Conservation (phyloP, 352 stramenopile genomes). For the Globisporangium acanthophoron region DNA sequence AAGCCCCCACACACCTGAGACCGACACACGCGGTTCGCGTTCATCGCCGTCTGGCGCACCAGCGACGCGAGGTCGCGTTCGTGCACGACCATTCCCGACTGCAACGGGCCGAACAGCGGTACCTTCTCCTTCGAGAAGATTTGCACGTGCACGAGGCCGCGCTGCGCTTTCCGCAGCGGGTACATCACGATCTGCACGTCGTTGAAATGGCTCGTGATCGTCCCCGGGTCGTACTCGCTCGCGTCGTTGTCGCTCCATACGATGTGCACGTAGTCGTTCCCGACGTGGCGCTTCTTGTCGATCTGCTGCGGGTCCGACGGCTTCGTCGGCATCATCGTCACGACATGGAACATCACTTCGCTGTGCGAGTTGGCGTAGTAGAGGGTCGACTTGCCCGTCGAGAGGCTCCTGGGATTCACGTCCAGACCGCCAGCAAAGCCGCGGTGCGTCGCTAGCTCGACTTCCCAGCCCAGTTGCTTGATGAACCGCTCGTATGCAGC, state of each 20-base stretch:
- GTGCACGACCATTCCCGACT: conserved; percentile 82
- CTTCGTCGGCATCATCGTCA: conserved; percentile 87
- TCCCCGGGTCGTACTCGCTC: conserved; percentile 74
- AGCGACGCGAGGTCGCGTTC: conserved; percentile 59
- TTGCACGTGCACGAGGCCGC: conserved; percentile 68
- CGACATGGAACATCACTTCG: conserved; percentile 85
- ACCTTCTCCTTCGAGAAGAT: conserved; percentile 84
- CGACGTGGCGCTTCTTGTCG: conserved; percentile 87
- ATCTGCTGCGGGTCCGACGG: conserved; percentile 76
- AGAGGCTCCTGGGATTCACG: conserved; percentile 75
- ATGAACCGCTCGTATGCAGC: conserved; percentile 65
- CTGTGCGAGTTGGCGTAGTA: conserved; percentile 82
- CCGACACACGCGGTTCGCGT: conserved; percentile 82
- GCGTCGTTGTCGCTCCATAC: conserved; percentile 82
- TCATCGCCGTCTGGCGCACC: conserved; percentile 85
- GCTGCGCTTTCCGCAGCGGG: conserved; percentile 51
- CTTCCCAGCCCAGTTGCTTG: conserved; percentile 71
- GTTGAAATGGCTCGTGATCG: conserved; percentile 88
- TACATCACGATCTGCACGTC: conserved; percentile 86
- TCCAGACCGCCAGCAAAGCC: conserved; percentile 77
- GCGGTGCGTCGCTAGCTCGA: conserved; percentile 58
- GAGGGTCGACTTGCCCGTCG: conserved; percentile 61
- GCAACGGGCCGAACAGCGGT: conserved; percentile 67
- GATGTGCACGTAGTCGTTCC: conserved; percentile 86
- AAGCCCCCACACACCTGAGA: conserved; percentile 42